Percentiles rank a stretch among this genome's conserved stretches.
Conservation (phyloP, 495 filamentous ascomycete species). For the Aspergillus sclerotiicarbonarius region DNA sequence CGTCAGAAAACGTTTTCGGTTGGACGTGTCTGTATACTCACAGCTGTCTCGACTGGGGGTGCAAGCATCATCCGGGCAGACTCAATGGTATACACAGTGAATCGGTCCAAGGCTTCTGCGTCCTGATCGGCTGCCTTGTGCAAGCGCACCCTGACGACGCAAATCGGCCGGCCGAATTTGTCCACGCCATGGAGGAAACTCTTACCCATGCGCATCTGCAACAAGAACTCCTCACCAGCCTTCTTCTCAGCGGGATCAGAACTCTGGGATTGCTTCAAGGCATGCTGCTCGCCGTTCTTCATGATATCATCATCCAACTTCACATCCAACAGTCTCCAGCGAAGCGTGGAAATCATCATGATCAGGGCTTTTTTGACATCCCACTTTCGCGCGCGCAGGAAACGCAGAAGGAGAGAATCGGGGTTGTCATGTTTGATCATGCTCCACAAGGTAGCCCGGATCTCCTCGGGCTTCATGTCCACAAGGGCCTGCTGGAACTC, state of each 20-base stretch:
- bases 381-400: conserved; percentile 93
- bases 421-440: conserved; percentile 98
- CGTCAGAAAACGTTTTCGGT: neutral
- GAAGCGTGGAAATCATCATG: conserved; percentile 93
- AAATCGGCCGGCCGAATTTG: conserved; percentile 82
- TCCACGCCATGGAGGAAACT: conserved; percentile 89
- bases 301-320: conserved; percentile 88
- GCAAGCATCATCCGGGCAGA: conserved; percentile 79
- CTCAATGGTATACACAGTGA: conserved; percentile 93
- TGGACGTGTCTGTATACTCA: conserved; percentile 44
- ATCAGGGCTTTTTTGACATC: conserved; percentile 88
- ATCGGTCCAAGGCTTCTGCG: conserved; percentile 76
- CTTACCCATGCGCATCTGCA: conserved; percentile 88
- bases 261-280: conserved; percentile 57
- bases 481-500: conserved; percentile 78
- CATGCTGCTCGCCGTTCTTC: conserved; percentile 67
- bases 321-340: conserved; percentile 79
- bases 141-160: conserved; percentile 76
- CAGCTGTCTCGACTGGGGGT: conserved; percentile 84
- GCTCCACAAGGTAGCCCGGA: conserved; percentile 82
- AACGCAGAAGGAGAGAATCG: conserved; percentile 82
- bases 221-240: conserved; percentile 77
- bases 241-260: conserved; percentile 56
- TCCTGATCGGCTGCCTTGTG: conserved; percentile 81
- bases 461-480: conserved; percentile 69